Evolutionary conservation across 1,139 yeast species (phyloP).

Genomic region (Pichia sorboxylosa): DNA sequence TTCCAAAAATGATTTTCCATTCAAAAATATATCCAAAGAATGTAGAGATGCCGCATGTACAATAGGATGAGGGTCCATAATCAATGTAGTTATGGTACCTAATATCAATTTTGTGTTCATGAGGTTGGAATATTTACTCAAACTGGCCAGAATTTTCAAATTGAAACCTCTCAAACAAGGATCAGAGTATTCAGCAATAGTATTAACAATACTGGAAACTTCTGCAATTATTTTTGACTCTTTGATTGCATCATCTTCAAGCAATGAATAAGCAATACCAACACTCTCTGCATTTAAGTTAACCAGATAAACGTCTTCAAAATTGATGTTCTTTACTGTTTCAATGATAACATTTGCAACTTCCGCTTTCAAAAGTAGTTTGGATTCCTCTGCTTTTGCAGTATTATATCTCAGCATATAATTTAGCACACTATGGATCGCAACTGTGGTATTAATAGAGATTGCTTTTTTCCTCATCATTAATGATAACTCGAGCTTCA

Average conservation of each 20-base stretch:
- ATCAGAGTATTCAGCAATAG: slow-evolving; percentile 46
- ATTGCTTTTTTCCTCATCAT: slow-evolving; percentile 38
- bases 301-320: slow-evolving; percentile 31
- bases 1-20: slow-evolving; percentile 40
- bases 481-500: slow-evolving; percentile 8
- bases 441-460: slow-evolving; percentile 48
- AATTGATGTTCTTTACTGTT: slow-evolving; percentile 38
- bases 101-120: slow-evolving; percentile 29
- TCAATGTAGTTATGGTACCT: slow-evolving; percentile 48
- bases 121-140: slow-evolving; percentile 40
- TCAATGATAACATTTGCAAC: slow-evolving; percentile 44
- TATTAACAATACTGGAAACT: slow-evolving; percentile 43
- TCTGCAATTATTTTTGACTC: slow-evolving; percentile 32
- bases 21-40: slow-evolving; percentile 46
- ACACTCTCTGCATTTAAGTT: slow-evolving; percentile 51
- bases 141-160: slow-evolving; percentile 47
- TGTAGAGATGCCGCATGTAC: slow-evolving; percentile 66
- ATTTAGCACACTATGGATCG: slow-evolving; percentile 47
- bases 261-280: slow-evolving; percentile 45
- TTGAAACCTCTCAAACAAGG: slow-evolving; percentile 61
- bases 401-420: slow-evolving; percentile 24
- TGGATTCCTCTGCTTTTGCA: slow-evolving; percentile 5
- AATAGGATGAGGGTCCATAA: slow-evolving; percentile 74
- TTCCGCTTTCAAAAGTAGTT: slow-evolving; percentile 30
- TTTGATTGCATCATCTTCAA: slow-evolving; percentile 23